Percentiles rank a stretch among this genome's conserved stretches.
These are phyloP conservation scores for Candida mattraensis DNA, from an alignment of 805 yeast species.

Conservation along the genomic window DNA sequence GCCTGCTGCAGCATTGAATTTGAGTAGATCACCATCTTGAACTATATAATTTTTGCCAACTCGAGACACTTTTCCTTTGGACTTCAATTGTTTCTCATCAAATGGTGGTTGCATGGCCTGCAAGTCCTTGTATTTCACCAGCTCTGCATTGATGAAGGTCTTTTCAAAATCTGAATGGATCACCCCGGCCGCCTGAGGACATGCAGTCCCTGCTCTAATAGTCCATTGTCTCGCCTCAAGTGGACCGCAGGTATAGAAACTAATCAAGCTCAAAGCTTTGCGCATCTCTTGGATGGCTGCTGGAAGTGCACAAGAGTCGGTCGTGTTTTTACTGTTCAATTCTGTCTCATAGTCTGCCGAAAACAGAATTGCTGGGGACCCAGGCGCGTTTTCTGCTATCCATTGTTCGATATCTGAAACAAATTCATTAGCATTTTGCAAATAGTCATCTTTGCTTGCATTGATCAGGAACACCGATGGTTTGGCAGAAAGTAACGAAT, in stretches of 20 bases:
- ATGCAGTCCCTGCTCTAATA: conserved; percentile 83
- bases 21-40: conserved; percentile 91
- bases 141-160: conserved; percentile 92
- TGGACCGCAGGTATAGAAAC: conserved; percentile 95
- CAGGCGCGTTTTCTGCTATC: conserved; percentile 87
- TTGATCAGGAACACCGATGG: conserved; percentile 92
- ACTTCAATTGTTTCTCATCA: conserved; percentile 79
- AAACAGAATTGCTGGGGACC: conserved; percentile 42
- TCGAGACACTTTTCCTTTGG: conserved; percentile 84
- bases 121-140: conserved; percentile 81
- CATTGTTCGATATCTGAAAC: conserved; percentile 80
- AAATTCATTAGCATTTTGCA: conserved; percentile 86
- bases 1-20: conserved; percentile 84
- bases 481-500: conserved; percentile 90
- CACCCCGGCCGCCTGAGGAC: conserved; percentile 99
- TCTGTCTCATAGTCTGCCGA: conserved; percentile 35
- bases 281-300: conserved; percentile 86
- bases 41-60: conserved; percentile 96
- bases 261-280: conserved; percentile 77
- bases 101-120: conserved; percentile 55
- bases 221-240: conserved; percentile 99
- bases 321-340: conserved; percentile 15
- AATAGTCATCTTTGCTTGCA: conserved; percentile 83
- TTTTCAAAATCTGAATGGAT: conserved; percentile 94
- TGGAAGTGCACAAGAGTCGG: conserved; percentile 72